Evolutionary conservation across 352 stramenopile genomes (phyloP).

Genomic region (Globisporangium canariense): DNA sequence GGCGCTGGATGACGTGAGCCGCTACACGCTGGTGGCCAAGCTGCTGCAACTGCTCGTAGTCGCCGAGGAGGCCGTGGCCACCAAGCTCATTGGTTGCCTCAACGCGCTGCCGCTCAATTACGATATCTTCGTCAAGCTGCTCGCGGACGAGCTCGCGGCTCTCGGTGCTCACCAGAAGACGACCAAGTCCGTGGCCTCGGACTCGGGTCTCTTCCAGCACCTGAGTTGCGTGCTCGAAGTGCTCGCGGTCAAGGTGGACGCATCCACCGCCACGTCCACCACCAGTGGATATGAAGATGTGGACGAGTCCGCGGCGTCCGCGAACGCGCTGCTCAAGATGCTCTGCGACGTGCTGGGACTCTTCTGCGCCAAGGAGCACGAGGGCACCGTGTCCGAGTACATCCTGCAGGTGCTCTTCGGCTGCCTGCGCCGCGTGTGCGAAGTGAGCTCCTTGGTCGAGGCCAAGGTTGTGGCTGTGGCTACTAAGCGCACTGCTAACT

Average conservation of each 20-base stretch:
- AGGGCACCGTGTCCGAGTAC: constrained; percentile 69
- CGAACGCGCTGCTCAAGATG: constrained; percentile 41
- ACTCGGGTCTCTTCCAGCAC: constrained; percentile 31
- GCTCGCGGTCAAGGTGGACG: constrained; percentile 65
- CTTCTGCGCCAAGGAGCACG: constrained; percentile 50
- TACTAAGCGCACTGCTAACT: constrained; percentile 15
- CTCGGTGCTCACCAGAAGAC: not conserved
- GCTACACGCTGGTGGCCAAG: constrained; percentile 42
- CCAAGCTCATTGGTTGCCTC: constrained; percentile 49
- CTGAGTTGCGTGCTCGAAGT: constrained; percentile 80
- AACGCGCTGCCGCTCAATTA: constrained; percentile 50
- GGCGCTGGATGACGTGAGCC: constrained; percentile 44
- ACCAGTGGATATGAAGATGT: constrained; percentile 14
- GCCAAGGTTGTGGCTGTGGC: constrained; percentile 1
- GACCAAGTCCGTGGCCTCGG: constrained; percentile 16
- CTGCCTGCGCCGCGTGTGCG: constrained; percentile 69
- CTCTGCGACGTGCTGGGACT: constrained; percentile 56
- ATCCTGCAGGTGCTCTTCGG: constrained; percentile 78
- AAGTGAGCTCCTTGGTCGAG: constrained; percentile 24
- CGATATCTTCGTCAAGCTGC: constrained; percentile 48
- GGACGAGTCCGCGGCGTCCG: constrained; percentile 25
- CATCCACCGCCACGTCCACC: constrained; percentile 8
- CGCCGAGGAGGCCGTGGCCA: constrained; percentile 54
- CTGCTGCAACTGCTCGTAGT: constrained; percentile 61
- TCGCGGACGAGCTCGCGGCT: constrained; percentile 37